Percentiles rank a stretch among this genome's conserved stretches.
Evolutionary conservation across 2,329 filamentous ascomycete species (phyloP).

Genomic region (Claviceps sp.): DNA sequence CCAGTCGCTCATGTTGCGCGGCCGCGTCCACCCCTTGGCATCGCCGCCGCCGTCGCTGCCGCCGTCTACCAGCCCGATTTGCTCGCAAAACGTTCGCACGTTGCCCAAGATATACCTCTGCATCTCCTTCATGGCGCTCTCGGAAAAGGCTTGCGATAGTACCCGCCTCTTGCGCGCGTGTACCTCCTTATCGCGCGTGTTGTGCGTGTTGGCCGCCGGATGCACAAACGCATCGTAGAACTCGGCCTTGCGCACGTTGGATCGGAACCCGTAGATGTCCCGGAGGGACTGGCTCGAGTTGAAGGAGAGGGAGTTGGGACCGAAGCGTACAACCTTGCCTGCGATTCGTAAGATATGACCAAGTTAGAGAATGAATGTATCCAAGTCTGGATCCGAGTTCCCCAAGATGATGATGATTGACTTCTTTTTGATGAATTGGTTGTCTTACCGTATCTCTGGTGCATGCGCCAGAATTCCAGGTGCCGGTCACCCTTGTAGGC

Average conservation of each 20-base stretch:
- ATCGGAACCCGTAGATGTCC: conserved; percentile 50
- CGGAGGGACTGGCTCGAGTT: conserved; percentile 58
- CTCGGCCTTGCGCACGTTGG: conserved; percentile 53
- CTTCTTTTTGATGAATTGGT: too few relatives aligned
- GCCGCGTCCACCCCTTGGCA: conserved; percentile 41
- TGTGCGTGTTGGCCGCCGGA: conserved; percentile 60
- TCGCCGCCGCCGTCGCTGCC: conserved; percentile 27
- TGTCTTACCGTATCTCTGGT: conserved; percentile 52
- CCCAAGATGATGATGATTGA: too few relatives aligned
- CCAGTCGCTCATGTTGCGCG: conserved; percentile 51
- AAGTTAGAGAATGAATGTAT: too few relatives aligned
- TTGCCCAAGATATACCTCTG: conserved; percentile 54
- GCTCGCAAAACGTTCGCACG: conserved; percentile 51
- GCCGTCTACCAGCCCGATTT: conserved; percentile 28
- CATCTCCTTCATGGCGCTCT: conserved; percentile 52
- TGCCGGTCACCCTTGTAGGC: conserved; percentile 64
- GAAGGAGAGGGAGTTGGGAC: conserved; percentile 65
- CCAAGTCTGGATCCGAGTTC: too few relatives aligned
- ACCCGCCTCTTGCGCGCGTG: conserved; percentile 61
- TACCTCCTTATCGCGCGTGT: conserved; percentile 51
- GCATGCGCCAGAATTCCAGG: conserved; percentile 56
- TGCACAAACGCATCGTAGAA: conserved; percentile 65
- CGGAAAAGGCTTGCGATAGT: conserved; percentile 58
- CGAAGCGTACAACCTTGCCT: conserved; percentile 61
- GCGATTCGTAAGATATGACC: neutral